phyloP scores from a whole-genome alignment of 176 grass and related monocot genomes.

The Zizania latifolia region DNA sequence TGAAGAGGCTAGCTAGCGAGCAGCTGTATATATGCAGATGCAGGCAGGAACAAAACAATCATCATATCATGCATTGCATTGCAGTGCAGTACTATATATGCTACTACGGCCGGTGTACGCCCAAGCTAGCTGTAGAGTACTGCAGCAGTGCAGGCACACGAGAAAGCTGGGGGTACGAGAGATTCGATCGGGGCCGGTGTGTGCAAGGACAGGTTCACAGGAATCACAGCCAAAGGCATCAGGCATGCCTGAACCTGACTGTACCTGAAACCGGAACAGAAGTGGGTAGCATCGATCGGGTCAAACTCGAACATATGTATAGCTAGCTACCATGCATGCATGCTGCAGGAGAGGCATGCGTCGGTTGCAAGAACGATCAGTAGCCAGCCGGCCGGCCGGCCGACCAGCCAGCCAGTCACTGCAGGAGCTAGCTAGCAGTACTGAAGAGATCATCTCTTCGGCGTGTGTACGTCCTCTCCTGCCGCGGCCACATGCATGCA shows the following conservation, averaged over 20 bases:
- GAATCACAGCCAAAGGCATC: conserved; percentile 17
- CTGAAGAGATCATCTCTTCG: conserved; percentile 39
- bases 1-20: background rate
- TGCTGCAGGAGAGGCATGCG: background rate
- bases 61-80: conserved; percentile 28
- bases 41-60: conserved; percentile 37
- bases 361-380: conserved; percentile 2
- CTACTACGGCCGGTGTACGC: background rate
- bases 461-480: conserved; percentile 28
- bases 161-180: conserved; percentile 38
- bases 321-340: background rate
- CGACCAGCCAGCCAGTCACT: background rate
- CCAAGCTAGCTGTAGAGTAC: background rate
- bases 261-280: conserved; percentile 23
- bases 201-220: background rate
- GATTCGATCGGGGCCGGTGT: too few species aligned
- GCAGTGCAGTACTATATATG: background rate
- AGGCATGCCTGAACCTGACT: conserved; percentile 18
- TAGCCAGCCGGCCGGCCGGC: background rate
- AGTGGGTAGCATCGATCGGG: conserved; percentile 32
- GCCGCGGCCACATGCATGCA: conserved; percentile 49
- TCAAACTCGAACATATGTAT: conserved; percentile 30
- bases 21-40: background rate
- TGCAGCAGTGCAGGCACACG: conserved; percentile 22
- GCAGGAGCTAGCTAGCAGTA: background rate